Evolutionary conservation across 2,329 filamentous ascomycete genomes (phyloP), one percentile per base, ranked within the genome.

Genomic region (Phaeomoniella chlamydospora): DNA sequence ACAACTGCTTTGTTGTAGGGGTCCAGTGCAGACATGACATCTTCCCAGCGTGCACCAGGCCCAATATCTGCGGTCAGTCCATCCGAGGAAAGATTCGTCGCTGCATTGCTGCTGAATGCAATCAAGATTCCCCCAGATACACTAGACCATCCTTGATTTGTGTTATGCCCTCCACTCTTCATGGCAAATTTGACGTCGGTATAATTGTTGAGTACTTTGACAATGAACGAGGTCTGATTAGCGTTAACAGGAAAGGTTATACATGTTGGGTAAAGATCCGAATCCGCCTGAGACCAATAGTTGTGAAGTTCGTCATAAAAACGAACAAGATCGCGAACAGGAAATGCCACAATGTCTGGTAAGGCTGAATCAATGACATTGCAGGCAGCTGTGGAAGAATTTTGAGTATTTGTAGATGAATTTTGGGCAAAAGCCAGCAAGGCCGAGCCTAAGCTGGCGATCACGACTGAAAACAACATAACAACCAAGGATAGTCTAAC

Each of bases 131-230:
- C 57, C 36, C 55, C 55, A 26, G 52, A 34, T 4, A 57, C 43
- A 15, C 47, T 55, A 5, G 56, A 47, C 34, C 55, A 55, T 1
- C 53, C 48, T 4, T 42, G 40, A 37, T 60, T 59, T 0, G 57
- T 55, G 35, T 54, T 48, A 39, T 64, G 59, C 2, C 62, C 57
- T 11, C 57, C 58, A 35, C 54, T 55, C 43, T 57, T 56, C 37
- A 56, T 52, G 10, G 57, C 51, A 43, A 59, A 60, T 11, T 43
- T 30, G 5, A 56, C 56, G 30, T 48, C 44, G 2, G 49, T 42
- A 37, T 51, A 45, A 18, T 46, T 39, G 31, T 52, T 48, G n/a
- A 60, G 44, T 6, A 53, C 34, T 22, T 39, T 46, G 9, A 61
- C 47, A n/a, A 51, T 46, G 3, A 42, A 39, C 16, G 57, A 48